Percentiles rank a stretch among this genome's conserved stretches.
These are phyloP conservation scores for Penicillium sp. DNA, from an alignment of 2,329 filamentous ascomycete species.

Conservation along the genomic window DNA sequence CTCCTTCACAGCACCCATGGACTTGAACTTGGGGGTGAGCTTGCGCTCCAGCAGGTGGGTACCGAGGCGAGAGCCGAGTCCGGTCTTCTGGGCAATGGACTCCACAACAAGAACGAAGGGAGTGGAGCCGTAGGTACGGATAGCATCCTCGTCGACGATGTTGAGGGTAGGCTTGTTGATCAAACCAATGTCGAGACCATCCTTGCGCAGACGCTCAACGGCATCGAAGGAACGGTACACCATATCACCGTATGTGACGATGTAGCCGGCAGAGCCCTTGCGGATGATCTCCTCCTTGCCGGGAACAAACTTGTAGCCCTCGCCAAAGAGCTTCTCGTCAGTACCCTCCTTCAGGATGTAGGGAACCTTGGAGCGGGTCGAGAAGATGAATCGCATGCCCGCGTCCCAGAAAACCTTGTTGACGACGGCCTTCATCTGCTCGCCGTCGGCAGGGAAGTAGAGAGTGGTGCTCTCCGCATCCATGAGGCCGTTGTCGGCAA, in stretches of 20 bases:
- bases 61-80: slow-evolving; percentile 38
- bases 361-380: slow-evolving; percentile 40
- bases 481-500: slow-evolving; percentile 41
- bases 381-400: slow-evolving; percentile 40
- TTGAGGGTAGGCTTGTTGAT: slow-evolving; percentile 43
- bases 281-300: slow-evolving; percentile 42
- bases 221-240: slow-evolving; percentile 42
- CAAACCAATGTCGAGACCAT: slow-evolving; percentile 38
- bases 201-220: slow-evolving; percentile 36
- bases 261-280: slow-evolving; percentile 36
- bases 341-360: slow-evolving; percentile 39
- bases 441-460: slow-evolving; percentile 43
- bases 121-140: slow-evolving; percentile 35
- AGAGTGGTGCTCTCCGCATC: slow-evolving; percentile 35
- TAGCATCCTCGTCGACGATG: slow-evolving; percentile 39
- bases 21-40: slow-evolving; percentile 38
- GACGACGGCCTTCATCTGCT: slow-evolving; percentile 42
- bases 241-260: slow-evolving; percentile 42
- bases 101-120: slow-evolving; percentile 41
- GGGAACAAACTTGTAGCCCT: slow-evolving; percentile 37
- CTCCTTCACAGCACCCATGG: slow-evolving; percentile 39
- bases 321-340: slow-evolving; percentile 36
- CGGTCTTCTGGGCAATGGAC: slow-evolving; percentile 42
- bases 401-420: slow-evolving; percentile 39
- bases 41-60: slow-evolving; percentile 37